Percentiles rank a stretch among this genome's conserved stretches.
Evolutionary conservation across 2,329 filamentous ascomycete genomes (phyloP).

Genomic region (Colletotrichum lini): DNA sequence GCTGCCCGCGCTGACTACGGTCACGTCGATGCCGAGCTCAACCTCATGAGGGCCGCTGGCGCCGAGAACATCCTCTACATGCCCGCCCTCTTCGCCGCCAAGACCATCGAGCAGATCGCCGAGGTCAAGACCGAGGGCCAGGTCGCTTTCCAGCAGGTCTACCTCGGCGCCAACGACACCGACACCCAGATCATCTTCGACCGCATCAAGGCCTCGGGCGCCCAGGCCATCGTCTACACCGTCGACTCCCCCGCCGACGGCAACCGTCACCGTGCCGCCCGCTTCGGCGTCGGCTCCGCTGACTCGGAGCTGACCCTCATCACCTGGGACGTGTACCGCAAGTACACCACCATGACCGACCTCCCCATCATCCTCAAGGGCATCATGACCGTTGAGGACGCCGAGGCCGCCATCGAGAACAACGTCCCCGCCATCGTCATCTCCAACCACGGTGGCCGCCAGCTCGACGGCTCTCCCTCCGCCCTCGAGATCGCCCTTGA

Average conservation of each 20-base stretch:
- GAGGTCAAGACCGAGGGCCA: constrained; percentile 54
- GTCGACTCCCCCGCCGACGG: constrained; percentile 57
- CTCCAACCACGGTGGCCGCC: constrained; percentile 60
- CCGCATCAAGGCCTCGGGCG: constrained; percentile 51
- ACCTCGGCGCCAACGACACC: constrained; percentile 53
- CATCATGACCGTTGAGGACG: constrained; percentile 55
- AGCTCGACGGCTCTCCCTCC: constrained; percentile 57
- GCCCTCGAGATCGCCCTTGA: constrained; percentile 57
- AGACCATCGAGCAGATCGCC: constrained; percentile 55
- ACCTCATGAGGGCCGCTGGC: constrained; percentile 64
- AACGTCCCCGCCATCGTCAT: constrained; percentile 55
- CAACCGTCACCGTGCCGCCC: constrained; percentile 58
- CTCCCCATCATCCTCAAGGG: constrained; percentile 60
- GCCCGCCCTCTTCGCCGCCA: constrained; percentile 53
- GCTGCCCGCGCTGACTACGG: constrained; percentile 61
- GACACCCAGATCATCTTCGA: constrained; percentile 51
- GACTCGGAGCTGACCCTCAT: constrained; percentile 40
- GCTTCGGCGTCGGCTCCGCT: constrained; percentile 56
- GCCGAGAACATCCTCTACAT: constrained; percentile 67
- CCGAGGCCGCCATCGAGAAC: constrained; percentile 52
- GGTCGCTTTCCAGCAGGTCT: constrained; percentile 56
- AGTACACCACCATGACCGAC: constrained; percentile 52
- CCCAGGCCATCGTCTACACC: constrained; percentile 56
- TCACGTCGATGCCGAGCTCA: constrained; percentile 62
- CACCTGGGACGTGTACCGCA: constrained; percentile 55